These are phyloP conservation scores for Pleurotus platypus DNA, from an alignment of 768 basidiomycete species.

Conservation along the genomic window DNA sequence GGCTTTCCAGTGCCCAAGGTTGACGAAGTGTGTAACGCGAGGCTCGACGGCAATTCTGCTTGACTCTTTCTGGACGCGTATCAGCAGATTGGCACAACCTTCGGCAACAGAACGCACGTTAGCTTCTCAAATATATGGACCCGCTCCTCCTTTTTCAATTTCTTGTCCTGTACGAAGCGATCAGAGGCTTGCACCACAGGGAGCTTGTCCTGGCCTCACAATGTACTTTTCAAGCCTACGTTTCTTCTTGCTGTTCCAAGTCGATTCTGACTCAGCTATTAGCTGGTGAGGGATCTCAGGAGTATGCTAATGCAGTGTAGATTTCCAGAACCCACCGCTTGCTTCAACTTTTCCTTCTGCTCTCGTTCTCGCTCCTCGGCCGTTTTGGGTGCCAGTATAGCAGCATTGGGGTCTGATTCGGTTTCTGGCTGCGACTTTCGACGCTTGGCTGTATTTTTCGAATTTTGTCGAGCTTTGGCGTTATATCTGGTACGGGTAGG, in stretches of 20 bases:
- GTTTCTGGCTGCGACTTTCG: constrained; percentile 13
- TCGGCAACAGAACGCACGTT: constrained; percentile 47
- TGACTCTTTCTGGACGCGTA: constrained; percentile 63
- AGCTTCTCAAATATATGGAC: constrained; percentile 74
- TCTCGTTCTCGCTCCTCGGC: constrained; percentile 59
- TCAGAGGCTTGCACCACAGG: neutral
- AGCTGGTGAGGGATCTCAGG: constrained; percentile 26
- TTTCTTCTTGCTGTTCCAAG: constrained; percentile 82
- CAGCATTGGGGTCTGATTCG: constrained; percentile 52
- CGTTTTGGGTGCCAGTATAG: constrained; percentile 54
- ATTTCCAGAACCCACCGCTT: constrained; percentile 43
- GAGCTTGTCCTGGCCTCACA: constrained; percentile 38
- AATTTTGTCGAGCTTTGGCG: constrained; percentile 64
- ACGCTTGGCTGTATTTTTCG: constrained; percentile 47
- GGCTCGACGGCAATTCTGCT: constrained; percentile 53
- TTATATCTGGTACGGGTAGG: constrained; percentile 43
- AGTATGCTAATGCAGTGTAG: no score
- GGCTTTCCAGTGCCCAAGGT: constrained; percentile 76
- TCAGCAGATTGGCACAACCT: constrained; percentile 18
- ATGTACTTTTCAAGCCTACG: constrained; percentile 92
- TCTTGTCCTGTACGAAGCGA: constrained; percentile 68
- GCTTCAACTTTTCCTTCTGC: constrained; percentile 52
- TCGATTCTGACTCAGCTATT: constrained; percentile 54
- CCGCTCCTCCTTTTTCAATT: constrained; percentile 88
- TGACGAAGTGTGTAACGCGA: constrained; percentile 74